A percentile compares a stretch with the other conserved stretches of the same genome.
These are phyloP conservation scores for Colletotrichum cuscutae DNA, from an alignment of 2,329 filamentous ascomycete species.

Conservation along the genomic window DNA sequence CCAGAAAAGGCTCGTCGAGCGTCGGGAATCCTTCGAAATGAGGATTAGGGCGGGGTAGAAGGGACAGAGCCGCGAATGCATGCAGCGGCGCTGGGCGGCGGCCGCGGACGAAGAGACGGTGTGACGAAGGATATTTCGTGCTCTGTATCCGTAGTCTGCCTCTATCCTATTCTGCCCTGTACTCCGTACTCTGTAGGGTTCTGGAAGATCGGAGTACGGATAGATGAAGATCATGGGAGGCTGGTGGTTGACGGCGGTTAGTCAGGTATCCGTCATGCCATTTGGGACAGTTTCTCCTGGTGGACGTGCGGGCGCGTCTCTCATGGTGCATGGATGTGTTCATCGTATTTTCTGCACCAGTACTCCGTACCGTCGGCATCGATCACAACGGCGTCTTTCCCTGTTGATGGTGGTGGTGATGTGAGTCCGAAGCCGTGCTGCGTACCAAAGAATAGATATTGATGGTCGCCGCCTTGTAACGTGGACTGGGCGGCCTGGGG, in stretches of 20 bases:
- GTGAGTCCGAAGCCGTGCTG: too few relatives aligned
- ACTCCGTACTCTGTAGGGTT: too few relatives aligned
- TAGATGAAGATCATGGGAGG: neutral
- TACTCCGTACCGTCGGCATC: neutral
- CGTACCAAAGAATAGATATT: too few relatives aligned
- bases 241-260: neutral
- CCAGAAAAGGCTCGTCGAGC: constrained; percentile 10
- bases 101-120: constrained; percentile 22
- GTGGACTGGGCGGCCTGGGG: neutral
- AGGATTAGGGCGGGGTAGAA: constrained; percentile 29
- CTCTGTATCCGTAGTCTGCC: neutral
- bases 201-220: too few relatives aligned
- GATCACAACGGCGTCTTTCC: too few relatives aligned
- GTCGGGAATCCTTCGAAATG: constrained; percentile 13
- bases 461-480: neutral
- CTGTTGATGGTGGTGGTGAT: too few relatives aligned
- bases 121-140: neutral
- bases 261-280: constrained; percentile 19
- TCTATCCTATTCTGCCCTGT: too few relatives aligned
- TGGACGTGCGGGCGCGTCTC: neutral
- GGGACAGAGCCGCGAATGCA: constrained; percentile 22
- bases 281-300: neutral
- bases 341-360: neutral
- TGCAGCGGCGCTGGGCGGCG: neutral
- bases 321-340: neutral